Evolutionary conservation across 2,329 filamentous ascomycete species (phyloP).

Genomic region (Neopestalotiopsis rosae): DNA sequence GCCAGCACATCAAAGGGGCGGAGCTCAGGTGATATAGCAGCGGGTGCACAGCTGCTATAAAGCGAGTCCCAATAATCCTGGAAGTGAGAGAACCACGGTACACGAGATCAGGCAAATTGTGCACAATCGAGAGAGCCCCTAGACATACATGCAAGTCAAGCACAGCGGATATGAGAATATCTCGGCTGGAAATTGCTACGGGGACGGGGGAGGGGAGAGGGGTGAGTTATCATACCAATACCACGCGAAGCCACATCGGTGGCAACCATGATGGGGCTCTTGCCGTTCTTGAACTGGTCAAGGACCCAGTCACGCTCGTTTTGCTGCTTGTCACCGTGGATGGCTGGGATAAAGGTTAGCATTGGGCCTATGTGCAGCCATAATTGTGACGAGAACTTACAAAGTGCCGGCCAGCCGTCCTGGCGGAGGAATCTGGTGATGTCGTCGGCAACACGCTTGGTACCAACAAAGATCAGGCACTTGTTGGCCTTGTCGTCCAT

Average conservation of each 20-base stretch:
- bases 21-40: constrained; percentile 73
- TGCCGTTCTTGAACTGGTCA: constrained; percentile 99
- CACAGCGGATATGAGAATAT: constrained; percentile 61
- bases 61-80: constrained; percentile 86
- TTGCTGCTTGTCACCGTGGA: constrained; percentile 99
- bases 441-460: constrained; percentile 95
- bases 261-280: constrained; percentile 99
- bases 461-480: constrained; percentile 90
- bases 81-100: constrained; percentile 78
- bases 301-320: constrained; percentile 99
- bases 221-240: constrained; percentile 89
- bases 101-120: constrained; percentile 87
- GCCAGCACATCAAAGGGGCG: constrained; percentile 71
- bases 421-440: constrained; percentile 97
- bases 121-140: constrained; percentile 87
- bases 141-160: constrained; percentile 93
- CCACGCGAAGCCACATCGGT: constrained; percentile 99
- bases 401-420: constrained; percentile 96
- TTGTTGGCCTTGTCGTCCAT: constrained; percentile 98
- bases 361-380: constrained; percentile 46
- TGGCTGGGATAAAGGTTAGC: constrained; percentile 65
- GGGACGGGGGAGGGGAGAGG: constrained; percentile 40
- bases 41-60: constrained; percentile 71
- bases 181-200: constrained; percentile 64
- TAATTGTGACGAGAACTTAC: constrained; percentile 60